Evolutionary conservation across 176 grass and related monocot genomes (phyloP), one percentile per base, ranked within the genome.

Genomic region (Musa itinerans): DNA sequence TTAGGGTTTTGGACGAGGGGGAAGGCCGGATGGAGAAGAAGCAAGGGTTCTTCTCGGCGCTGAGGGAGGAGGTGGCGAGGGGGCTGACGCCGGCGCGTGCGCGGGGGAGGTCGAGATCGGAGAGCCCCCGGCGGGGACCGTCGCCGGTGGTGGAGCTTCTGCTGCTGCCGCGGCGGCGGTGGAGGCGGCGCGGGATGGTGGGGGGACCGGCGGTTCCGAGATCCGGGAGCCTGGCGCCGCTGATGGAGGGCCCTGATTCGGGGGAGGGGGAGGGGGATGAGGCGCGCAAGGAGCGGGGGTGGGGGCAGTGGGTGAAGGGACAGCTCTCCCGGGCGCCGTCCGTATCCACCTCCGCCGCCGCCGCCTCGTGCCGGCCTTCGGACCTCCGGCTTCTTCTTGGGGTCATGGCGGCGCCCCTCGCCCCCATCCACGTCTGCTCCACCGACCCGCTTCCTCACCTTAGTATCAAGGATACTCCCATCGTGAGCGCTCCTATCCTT

Each of bases 371-470:
- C 24, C 72, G 72, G 11, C 72, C 53, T 1, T 57, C 72, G 72
- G 72, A 74, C 53, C 51, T 74, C 22, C 72, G 72, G 22, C 53
- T 74, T 20, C 24, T 74, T 10, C 72, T 74, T 9, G 72, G 72
- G 2, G 72, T 74, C 72, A 74, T 74, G 72, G 72, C 53, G 7
- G 72, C 72, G n/a, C 72, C 72, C 6, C 72, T 74, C 15, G 72
- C 72, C 12, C 72, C 72, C 14, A 56, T 74, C 23, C 52, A 74
- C 57, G 53, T 57, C 24, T 74, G 72, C 72, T 54, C 54, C 53
- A 74, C 72, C 54, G 72, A 74, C 52, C 72, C 72, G 54, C 54
- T 74, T 54, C 72, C 72, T 74, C 72, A 74, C 25, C 72, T 74
- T 14, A 74, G 72, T 53, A 58, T 74, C 23, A 74, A 74, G 54